Base-by-base conservation (phyloP, 768 basidiomycete genomes). In the Rhodotorula taiwanensis region DNA sequence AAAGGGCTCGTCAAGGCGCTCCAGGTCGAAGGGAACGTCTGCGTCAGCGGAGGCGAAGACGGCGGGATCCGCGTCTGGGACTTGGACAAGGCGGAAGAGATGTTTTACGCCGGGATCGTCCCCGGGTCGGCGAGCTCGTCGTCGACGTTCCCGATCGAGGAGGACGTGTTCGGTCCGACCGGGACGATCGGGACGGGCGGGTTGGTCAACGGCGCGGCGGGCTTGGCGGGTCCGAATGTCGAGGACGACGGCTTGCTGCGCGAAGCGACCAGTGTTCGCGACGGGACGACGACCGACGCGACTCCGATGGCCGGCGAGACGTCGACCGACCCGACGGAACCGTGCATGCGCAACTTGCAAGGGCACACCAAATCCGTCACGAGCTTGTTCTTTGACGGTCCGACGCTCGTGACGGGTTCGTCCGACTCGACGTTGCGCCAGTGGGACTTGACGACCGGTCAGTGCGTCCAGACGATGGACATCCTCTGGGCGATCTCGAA, bases 391-490 rank as follows among this genome's bases (percentile, higher is more conserved):
- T 97, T 97, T 65, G 95, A 99, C 76, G 91, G 92, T 66, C 85
- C 88, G 53, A 93, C 60, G 16, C 70, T 93, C 92, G 89, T 98
- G 18, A 97, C 93, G 13, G 95, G 95, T 39, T 94, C 95, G 9
- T 91, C 89, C 6, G 95, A 99, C 78, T 97, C 97, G 77, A 99
- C 95, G 0, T 81, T 99, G 58, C 88, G 95, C 5, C 94, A 98
- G 75, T 99, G 95, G 95, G 95, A 98, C 74, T 83, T 98, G 57
- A 83, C 83, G 25, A 98, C 95, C 0, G 95, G 94, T 11, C 95
- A 98, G 79, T 99, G 95, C 76, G 86, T 98, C 50, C 86, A 95
- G 80, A 94, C 94, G 28, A 99, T 99, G 95, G 95, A 99, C 76
- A 95, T 99, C 67, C 84, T 99, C 30, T 99, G 95, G 95, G 95